Percentiles rank a stretch among this genome's conserved stretches.
These are phyloP conservation scores for Wickerhamia fluorescens DNA, from an alignment of 805 yeast genomes.

Conservation along the genomic window DNA sequence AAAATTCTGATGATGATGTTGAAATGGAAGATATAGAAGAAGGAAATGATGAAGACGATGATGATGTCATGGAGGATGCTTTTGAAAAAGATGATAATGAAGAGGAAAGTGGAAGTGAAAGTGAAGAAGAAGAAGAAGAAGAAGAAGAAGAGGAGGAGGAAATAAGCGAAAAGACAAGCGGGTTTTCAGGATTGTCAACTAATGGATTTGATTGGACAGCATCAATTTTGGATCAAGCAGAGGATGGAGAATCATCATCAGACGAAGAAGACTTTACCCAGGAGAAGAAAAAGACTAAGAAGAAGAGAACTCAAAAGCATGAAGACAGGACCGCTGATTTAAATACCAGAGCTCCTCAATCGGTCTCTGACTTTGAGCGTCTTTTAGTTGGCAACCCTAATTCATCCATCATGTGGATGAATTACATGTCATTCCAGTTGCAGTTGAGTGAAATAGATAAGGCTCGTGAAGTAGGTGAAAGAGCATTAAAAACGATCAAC, in stretches of 20 bases:
- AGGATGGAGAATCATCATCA: constrained; percentile 45
- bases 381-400: constrained; percentile 86
- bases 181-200: constrained; percentile 59
- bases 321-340: constrained; percentile 85
- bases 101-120: constrained; percentile 11
- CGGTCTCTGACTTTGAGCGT: constrained; percentile 87
- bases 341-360: constrained; percentile 82
- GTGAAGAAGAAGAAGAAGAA: constrained; percentile 14
- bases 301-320: constrained; percentile 41
- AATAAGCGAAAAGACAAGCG: constrained; percentile 10
- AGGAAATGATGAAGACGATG: constrained; percentile 27
- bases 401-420: constrained; percentile 94
- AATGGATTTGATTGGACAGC: constrained; percentile 97
- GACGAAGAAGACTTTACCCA: constrained; percentile 55
- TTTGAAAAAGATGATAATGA: constrained; percentile 22
- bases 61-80: constrained; percentile 31
- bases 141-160: constrained; percentile 21
- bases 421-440: constrained; percentile 95
- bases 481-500: constrained; percentile 86
- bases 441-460: constrained; percentile 91
- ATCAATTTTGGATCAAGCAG: constrained; percentile 74
- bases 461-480: constrained; percentile 87
- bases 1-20: constrained; percentile 19
- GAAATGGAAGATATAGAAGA: constrained; percentile 21
- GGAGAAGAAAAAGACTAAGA: constrained; percentile 37